phyloP scores from a whole-genome alignment of 1,284 basidiomycete genomes.

The Malassezia furfur region DNA sequence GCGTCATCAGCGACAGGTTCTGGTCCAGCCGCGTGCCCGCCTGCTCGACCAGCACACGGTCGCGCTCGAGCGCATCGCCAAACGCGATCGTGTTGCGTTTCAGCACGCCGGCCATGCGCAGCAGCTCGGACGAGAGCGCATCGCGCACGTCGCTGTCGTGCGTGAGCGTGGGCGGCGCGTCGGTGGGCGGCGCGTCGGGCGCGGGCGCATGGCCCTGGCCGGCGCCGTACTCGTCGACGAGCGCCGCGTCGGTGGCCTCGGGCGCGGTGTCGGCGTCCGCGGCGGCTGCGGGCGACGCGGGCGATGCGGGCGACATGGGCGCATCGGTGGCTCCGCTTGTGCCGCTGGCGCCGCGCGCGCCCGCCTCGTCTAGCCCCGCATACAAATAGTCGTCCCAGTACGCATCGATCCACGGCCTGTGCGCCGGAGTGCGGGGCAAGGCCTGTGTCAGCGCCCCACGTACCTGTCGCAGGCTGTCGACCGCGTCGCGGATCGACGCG shows the following conservation, averaged over 20 bases:
- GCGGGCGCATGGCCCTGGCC: no score
- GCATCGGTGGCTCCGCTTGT: no score
- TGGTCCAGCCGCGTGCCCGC: conserved; percentile 26
- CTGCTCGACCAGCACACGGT: conserved; percentile 38
- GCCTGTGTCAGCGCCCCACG: not conserved
- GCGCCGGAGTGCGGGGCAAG: not conserved
- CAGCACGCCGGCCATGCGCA: conserved; percentile 43
- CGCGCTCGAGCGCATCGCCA: conserved; percentile 40
- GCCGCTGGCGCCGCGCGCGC: no score
- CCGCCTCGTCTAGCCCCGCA: not conserved
- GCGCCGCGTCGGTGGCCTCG: not conserved
- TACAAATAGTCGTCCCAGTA: conserved; percentile 20
- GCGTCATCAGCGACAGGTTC: conserved; percentile 45
- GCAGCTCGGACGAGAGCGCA: conserved; percentile 40
- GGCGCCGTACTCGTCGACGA: not conserved
- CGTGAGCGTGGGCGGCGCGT: conserved; percentile 9
- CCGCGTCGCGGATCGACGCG: not conserved
- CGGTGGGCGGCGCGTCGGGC: not conserved
- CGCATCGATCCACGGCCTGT: not conserved
- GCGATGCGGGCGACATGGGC: no score
- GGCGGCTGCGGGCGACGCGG: no score
- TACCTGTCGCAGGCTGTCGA: not conserved
- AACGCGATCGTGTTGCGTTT: conserved; percentile 40
- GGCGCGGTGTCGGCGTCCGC: no score
- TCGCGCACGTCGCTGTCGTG: conserved; percentile 33